These are phyloP conservation scores for Populus hybrid DNA, from an alignment of 441 rosid species.

Conservation along the genomic window DNA sequence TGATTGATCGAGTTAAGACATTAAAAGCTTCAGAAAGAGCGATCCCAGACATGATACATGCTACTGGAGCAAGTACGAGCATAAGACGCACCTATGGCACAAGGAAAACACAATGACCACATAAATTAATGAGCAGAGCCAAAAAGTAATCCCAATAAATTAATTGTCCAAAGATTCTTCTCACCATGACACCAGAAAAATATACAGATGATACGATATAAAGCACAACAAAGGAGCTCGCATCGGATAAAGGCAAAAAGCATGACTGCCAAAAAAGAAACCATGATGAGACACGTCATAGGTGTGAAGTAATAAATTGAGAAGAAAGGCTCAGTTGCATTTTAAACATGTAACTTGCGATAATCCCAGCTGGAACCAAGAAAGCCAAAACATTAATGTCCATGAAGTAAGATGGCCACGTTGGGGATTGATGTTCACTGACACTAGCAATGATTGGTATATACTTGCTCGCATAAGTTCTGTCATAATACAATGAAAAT, in stretches of 20 bases:
- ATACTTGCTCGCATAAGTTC: slow-evolving; percentile 99
- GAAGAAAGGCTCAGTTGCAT: neutral
- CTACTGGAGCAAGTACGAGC: slow-evolving; percentile 99
- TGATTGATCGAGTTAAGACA: slow-evolving; percentile 83
- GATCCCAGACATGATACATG: slow-evolving; percentile 98
- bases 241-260: slow-evolving; percentile 94
- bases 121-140: slow-evolving; percentile 1
- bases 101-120: slow-evolving; percentile 18
- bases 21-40: slow-evolving; percentile 96
- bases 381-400: slow-evolving; percentile 98
- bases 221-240: slow-evolving; percentile 89
- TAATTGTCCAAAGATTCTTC: slow-evolving; percentile 20
- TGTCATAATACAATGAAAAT: slow-evolving; percentile 32
- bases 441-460: slow-evolving; percentile 99
- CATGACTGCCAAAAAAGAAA: slow-evolving; percentile 70
- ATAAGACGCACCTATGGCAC: slow-evolving; percentile 85
- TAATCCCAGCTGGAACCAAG: slow-evolving; percentile 98
- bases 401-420: slow-evolving; percentile 99
- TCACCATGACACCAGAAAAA: slow-evolving; percentile 99
- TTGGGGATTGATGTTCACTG: slow-evolving; percentile 99
- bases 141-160: neutral
- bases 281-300: slow-evolving; percentile 6
- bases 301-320: neutral
- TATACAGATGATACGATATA: slow-evolving; percentile 93
- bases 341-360: slow-evolving; percentile 49